Evolutionary conservation across 768 basidiomycete genomes (phyloP).

Genomic region (Tylopilus vinaceipallidus): DNA sequence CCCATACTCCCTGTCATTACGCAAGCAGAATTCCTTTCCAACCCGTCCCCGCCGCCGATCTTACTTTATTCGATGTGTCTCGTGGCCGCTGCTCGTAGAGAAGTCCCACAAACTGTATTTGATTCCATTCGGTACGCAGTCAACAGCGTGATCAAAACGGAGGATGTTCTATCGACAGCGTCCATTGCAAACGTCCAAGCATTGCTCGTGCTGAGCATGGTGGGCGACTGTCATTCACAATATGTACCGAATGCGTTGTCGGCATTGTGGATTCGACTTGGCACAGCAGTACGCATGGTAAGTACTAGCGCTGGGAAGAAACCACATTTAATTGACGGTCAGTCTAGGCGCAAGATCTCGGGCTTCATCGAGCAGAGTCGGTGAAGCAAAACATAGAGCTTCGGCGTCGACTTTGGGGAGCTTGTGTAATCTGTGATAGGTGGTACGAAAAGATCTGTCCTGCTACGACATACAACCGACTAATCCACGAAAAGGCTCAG

Average conservation of each 20-base stretch:
- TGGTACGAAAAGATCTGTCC: constrained; percentile 53
- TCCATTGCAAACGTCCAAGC: constrained; percentile 87
- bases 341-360: constrained; percentile 89
- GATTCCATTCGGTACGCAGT: constrained; percentile 86
- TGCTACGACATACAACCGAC: neutral
- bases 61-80: constrained; percentile 93
- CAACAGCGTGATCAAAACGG: constrained; percentile 81
- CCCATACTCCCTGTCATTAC: constrained; percentile 90
- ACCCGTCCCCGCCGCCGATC: constrained; percentile 69
- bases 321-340: constrained; percentile 15
- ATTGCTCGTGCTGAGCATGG: constrained; percentile 81
- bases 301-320: constrained; percentile 26
- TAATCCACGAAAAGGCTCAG: constrained; percentile 57
- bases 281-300: constrained; percentile 92
- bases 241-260: constrained; percentile 84
- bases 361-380: constrained; percentile 89
- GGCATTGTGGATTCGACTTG: constrained; percentile 81
- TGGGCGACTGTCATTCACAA: constrained; percentile 87
- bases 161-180: constrained; percentile 88
- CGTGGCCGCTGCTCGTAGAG: constrained; percentile 82
- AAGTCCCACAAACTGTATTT: constrained; percentile 83
- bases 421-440: constrained; percentile 91
- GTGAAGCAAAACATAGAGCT: constrained; percentile 83
- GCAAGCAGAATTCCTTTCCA: constrained; percentile 81
- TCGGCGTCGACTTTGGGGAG: constrained; percentile 88